Base-by-base conservation (phyloP, 2,329 filamentous ascomycete species). In the Pyrenochaeta sp. region DNA sequence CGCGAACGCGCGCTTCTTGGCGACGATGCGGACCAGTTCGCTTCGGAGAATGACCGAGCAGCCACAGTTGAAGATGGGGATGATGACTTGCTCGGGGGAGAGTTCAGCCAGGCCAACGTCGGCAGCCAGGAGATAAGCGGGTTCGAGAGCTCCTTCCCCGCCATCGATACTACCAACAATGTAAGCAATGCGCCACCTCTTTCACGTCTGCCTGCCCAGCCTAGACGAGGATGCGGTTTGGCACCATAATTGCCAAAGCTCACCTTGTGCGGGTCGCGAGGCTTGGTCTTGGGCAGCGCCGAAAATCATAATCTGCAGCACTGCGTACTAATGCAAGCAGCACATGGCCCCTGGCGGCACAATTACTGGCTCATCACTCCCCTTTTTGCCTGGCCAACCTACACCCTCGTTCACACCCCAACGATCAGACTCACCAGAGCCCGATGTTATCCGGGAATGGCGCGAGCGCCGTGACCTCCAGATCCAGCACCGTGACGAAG, bases 61-160 rank as follows among this genome's bases (percentile, higher is more conserved):
- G 83, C 84, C 51, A 86, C 86, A 35, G 84, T 83, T 61, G 87
- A 89, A 66, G 81, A 86, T 40, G 79, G 80, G 48, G 87, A 89
- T 60, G 90, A 90, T 63, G 87, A 95, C 70, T 81, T 96, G 54
- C 83, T 93, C 45, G 87, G 85, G 43, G 88, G 82, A 60, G 83
- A 79, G 49, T 77, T 79, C 56, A 68, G 77, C 74, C 64, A 75
- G 73, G 62, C 80, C 51, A 69, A 73, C 54, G 64, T 63, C 20
- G 71, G 67, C 31, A 71, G 64, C 23, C 77, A 82, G 56, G 80
- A 83, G 53, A 80, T 86, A 62, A 78, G 79, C 39, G 83, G 83
- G 59, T 98, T 98, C 67, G 91, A 97, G 79, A 91, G 87, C 75
- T 92, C 92, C 58, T 99, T 97, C 77, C 95, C 95, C 27, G 91